These are phyloP conservation scores for Pichia cactophila DNA, from an alignment of 1,139 yeast species.

Conservation along the genomic window DNA sequence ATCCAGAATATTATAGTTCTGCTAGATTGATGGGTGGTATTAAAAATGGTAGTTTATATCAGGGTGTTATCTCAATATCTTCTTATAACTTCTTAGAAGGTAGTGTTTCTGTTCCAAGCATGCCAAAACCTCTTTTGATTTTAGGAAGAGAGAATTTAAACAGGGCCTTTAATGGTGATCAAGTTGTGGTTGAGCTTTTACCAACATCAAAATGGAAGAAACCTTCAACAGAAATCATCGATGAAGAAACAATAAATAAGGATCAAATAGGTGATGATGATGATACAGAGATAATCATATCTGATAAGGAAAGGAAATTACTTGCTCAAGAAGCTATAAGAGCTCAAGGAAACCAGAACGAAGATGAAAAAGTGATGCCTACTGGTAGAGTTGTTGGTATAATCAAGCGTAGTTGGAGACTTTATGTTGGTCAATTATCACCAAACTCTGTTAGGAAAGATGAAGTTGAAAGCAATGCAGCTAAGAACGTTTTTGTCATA, in stretches of 20 bases:
- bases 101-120: conserved; percentile 61
- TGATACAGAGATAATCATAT: conserved; percentile 42
- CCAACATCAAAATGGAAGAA: conserved; percentile 86
- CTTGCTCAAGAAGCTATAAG: conserved; percentile 69
- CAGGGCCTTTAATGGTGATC: conserved; percentile 87
- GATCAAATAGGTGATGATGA: conserved; percentile 54
- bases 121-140: conserved; percentile 75
- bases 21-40: conserved; percentile 87
- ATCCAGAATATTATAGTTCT: conserved; percentile 71
- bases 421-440: conserved; percentile 90
- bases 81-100: conserved; percentile 89
- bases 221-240: conserved; percentile 73
- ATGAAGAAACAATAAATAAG: conserved; percentile 60
- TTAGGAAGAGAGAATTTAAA: conserved; percentile 80
- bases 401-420: conserved; percentile 88
- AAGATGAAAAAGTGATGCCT: conserved; percentile 56
- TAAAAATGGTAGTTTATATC: conserved; percentile 78
- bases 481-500: conserved; percentile 74
- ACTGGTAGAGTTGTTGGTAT: conserved; percentile 91
- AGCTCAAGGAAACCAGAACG: conserved; percentile 40
- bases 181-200: conserved; percentile 81
- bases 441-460: conserved; percentile 61
- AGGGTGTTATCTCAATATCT: conserved; percentile 74
- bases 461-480: conserved; percentile 44
- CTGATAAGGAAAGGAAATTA: conserved; percentile 69